Percentiles rank a stretch among this genome's conserved stretches.
Conservation (phyloP, 1,284 basidiomycete genomes). For the Austroboletus novae-zelandiae region DNA sequence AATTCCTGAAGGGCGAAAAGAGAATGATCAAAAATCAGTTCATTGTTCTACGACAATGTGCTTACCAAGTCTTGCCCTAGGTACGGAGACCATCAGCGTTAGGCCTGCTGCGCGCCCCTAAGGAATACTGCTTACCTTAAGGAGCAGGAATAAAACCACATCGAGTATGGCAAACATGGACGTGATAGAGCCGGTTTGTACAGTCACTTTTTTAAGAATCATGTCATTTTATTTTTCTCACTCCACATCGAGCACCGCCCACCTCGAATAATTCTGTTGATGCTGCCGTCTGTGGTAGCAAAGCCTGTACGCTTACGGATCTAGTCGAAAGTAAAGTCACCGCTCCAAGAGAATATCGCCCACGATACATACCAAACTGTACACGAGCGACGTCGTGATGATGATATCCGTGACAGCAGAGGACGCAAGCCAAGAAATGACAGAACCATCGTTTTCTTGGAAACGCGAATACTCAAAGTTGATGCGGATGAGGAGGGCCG, state of each 20-base stretch:
- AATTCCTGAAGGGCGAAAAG: slow-evolving; percentile 37
- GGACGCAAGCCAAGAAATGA: slow-evolving; percentile 47
- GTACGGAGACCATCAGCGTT: too few species aligned
- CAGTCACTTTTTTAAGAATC: slow-evolving; percentile 7
- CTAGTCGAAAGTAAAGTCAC: slow-evolving; percentile 3
- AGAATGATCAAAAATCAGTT: background rate
- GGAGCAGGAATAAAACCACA: slow-evolving; percentile 8
- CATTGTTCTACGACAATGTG: background rate
- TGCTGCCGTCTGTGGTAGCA: slow-evolving; percentile 10
- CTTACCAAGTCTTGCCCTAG: slow-evolving; percentile 7
- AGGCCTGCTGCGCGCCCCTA: too few species aligned
- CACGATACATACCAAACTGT: slow-evolving; percentile 38
- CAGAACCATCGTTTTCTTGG: slow-evolving; percentile 32
- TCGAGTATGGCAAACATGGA: slow-evolving; percentile 14
- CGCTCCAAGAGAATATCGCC: background rate
- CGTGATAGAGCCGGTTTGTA: slow-evolving; percentile 23
- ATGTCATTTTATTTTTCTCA: background rate
- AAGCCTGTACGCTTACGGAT: slow-evolving; percentile 17
- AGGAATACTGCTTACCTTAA: slow-evolving; percentile 7
- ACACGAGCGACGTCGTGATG: slow-evolving; percentile 45
- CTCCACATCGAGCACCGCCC: background rate
- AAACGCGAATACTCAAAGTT: slow-evolving; percentile 10
- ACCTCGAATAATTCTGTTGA: slow-evolving; percentile 20
- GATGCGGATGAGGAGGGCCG: slow-evolving; percentile 24
- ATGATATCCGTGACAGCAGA: slow-evolving; percentile 45